Base-by-base conservation (phyloP, 345 rosid species). In the Excoecaria cochinchinensis region DNA sequence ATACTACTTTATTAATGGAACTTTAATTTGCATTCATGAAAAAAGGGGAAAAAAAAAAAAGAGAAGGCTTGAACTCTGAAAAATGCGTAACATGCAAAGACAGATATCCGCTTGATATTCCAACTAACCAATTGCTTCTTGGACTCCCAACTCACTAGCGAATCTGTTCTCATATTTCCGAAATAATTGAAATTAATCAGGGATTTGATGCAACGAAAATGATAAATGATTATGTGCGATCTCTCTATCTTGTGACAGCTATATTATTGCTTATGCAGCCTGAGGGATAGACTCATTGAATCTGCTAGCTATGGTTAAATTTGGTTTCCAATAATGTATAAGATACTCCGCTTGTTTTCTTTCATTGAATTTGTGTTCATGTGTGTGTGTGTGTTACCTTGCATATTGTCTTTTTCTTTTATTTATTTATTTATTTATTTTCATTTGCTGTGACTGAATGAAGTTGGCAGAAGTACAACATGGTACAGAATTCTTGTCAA, bases 391-490 rank as follows among this genome's bases (percentile, higher is more conserved):
- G 47, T 44, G 10, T 44, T 8, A 14, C 38, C 5, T 31, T 50
- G 44, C 21, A 17, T 21, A 63, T 39, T 69, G 2, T 39, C 9
- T 67, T 24, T 8, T 44, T 3, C 25, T 13, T 15, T 44, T 4
- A 21, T 59, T 48, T 65, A 66, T 24, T 48, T 65, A 66, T 24
- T 63, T 69, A 46, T 21, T 50, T 64, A 17, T 69, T 59, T 62
- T 74, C 52, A 36, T 66, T 75, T 68, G 24, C 50, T 47, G n/a
- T 81, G 52, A 64, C 75, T 62, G 74, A 66, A 69, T 86, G 86
- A 84, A 95, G 99, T 74, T 95, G 81, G 79, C 88, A 70, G 92
- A 90, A 78, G 82, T 89, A 73, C 87, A 74, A 80, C 97, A 95
- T 83, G 84, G 93, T 68, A 80, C 89, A 46, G 95, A 90, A 77